Conservation (phyloP, 2,329 filamentous ascomycete genomes). For the Ascochyta lentis region DNA sequence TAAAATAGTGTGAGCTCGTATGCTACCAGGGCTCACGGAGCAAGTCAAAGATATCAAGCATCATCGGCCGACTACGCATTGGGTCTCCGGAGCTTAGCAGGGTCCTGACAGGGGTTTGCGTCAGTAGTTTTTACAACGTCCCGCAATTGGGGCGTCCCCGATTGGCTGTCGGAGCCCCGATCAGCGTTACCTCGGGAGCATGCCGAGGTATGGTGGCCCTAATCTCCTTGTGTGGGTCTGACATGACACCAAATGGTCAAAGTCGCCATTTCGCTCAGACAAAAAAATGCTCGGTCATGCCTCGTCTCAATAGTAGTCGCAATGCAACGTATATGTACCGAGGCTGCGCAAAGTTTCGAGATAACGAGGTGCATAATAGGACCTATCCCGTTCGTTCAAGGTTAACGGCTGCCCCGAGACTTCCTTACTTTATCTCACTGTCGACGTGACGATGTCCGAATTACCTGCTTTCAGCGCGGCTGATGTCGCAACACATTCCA, state of each 20-base stretch:
- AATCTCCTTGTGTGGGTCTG: conserved; percentile 14
- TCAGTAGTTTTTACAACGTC: conserved; percentile 6
- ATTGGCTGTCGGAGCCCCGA: conserved; percentile 12
- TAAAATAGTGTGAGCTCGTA: conserved; percentile 6
- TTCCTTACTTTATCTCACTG: not conserved
- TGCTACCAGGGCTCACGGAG: conserved; percentile 5
- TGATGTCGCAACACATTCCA: conserved; percentile 61
- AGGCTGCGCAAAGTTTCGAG: conserved; percentile 16
- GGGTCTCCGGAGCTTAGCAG: conserved; percentile 15
- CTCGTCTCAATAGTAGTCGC: conserved; percentile 6
- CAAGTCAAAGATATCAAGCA: conserved; percentile 9
- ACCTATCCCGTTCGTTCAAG: conserved; percentile 14
- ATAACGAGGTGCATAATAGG: conserved; percentile 17
- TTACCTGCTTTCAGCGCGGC: conserved; percentile 19
- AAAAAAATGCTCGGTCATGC: conserved; percentile 14
- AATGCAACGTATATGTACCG: conserved; percentile 13
- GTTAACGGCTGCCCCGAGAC: conserved; percentile 4
- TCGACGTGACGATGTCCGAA: conserved; percentile 21
- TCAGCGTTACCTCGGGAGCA: conserved; percentile 9
- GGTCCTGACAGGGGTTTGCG: conserved; percentile 10
- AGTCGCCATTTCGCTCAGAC: conserved; percentile 9
- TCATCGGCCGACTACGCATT: conserved; percentile 9
- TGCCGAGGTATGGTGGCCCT: conserved; percentile 15
- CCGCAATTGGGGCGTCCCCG: conserved; percentile 1
- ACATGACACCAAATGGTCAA: conserved; percentile 14